Percentiles rank a stretch among this genome's conserved stretches.
Evolutionary conservation across 129 eudicot species (phyloP).

Genomic region (Logfia minima): DNA sequence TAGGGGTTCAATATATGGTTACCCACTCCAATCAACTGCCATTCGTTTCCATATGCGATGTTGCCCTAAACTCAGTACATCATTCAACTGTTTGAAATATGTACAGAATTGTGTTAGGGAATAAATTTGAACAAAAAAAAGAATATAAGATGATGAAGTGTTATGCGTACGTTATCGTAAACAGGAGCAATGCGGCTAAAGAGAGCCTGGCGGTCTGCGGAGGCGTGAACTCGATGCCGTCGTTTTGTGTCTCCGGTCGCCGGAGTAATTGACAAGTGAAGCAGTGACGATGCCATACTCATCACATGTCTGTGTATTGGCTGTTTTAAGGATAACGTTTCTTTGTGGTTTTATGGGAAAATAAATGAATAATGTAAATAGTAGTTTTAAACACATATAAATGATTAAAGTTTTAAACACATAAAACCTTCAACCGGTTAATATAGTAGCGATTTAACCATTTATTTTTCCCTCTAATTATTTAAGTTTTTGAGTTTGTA

Average conservation of each 20-base stretch:
- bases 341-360: not conserved
- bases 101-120: not conserved
- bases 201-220: constrained; percentile 80
- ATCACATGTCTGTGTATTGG: not conserved
- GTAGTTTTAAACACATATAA: too few species aligned
- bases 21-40: constrained; percentile 97
- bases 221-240: constrained; percentile 41
- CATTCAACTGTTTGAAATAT: constrained; percentile 54
- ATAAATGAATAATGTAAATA: too few species aligned
- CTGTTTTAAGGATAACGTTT: not conserved
- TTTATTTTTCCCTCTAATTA: too few species aligned
- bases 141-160: not conserved
- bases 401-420: too few species aligned
- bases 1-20: constrained; percentile 1
- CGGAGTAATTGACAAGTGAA: constrained; percentile 15
- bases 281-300: constrained; percentile 11
- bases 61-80: constrained; percentile 74
- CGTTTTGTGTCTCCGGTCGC: not conserved
- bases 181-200: constrained; percentile 94
- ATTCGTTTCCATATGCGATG: constrained; percentile 94
- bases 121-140: not conserved
- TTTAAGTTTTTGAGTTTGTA: too few species aligned
- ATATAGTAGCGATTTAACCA: too few species aligned
- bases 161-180: constrained; percentile 73
- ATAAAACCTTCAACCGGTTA: too few species aligned